A percentile compares a stretch with the other conserved stretches of the same genome.
phyloP scores from a whole-genome alignment of 768 basidiomycete genomes.

The Flagelloscypha sp. region DNA sequence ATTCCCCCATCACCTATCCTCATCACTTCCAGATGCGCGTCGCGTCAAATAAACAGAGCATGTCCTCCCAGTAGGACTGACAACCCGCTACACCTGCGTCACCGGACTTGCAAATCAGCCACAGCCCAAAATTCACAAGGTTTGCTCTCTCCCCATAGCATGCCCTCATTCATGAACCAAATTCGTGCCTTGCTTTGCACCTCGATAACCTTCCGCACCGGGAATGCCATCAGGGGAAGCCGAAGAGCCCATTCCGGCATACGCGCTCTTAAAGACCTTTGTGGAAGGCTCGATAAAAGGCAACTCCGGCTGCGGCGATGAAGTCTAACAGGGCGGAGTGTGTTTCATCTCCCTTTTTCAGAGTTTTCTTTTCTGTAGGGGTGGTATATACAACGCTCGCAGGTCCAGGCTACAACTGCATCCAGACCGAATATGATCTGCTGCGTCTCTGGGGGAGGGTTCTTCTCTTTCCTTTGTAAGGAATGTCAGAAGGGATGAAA shows the following conservation, averaged over 20 bases:
- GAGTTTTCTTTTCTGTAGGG: conserved; percentile 15
- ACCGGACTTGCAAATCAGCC: conserved; percentile 39
- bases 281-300: conserved; percentile 41
- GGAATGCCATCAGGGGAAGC: conserved; percentile 38
- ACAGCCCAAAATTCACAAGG: conserved; percentile 73
- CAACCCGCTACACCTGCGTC: conserved; percentile 38
- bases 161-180: conserved; percentile 62
- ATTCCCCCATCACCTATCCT: conserved; percentile 31
- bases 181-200: conserved; percentile 64
- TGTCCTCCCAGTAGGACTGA: conserved; percentile 59
- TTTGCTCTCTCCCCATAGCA: conserved; percentile 69
- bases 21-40: conserved; percentile 20
- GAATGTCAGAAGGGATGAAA: conserved; percentile 48
- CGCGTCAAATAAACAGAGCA: conserved; percentile 52
- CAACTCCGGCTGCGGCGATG: conserved; percentile 37
- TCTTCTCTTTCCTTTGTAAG: conserved; percentile 34
- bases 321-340: conserved; percentile 42
- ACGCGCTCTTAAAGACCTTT: conserved; percentile 49
- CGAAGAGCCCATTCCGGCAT: conserved; percentile 23
- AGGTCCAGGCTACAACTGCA: conserved; percentile 37
- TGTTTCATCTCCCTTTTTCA: conserved; percentile 47
- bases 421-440: conserved; percentile 71
- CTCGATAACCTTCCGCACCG: conserved; percentile 60
- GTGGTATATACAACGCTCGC: conserved; percentile 34
- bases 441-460: conserved; percentile 27